Conservation (phyloP, 345 rosid genomes). For the Eutrema yunnanense region DNA sequence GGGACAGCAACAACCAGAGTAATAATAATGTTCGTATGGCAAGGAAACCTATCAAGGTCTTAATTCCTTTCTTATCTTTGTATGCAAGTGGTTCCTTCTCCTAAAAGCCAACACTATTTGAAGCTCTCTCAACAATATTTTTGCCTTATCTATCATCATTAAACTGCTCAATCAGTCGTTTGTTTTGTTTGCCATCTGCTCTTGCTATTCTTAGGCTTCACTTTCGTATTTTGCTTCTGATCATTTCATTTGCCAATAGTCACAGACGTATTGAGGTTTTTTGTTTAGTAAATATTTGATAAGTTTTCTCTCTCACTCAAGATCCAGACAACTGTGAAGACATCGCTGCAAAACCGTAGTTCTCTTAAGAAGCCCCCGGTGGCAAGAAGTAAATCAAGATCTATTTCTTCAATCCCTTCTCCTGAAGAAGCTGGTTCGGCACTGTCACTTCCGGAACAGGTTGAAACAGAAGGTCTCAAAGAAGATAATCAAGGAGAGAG, state of each 20-base stretch:
- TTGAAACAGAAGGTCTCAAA: slow-evolving; percentile 28
- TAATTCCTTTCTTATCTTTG: neutral
- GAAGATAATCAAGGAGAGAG: slow-evolving; percentile 33
- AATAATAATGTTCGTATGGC: slow-evolving; percentile 22
- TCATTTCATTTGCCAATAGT: neutral
- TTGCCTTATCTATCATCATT: neutral
- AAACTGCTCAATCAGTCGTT: neutral
- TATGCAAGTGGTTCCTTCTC: slow-evolving; percentile 4
- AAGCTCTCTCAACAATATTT: neutral
- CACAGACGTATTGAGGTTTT: neutral
- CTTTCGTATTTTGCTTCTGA: neutral
- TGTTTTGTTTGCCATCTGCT: neutral
- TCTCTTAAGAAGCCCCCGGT: slow-evolving; percentile 29
- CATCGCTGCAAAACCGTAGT: slow-evolving; percentile 20
- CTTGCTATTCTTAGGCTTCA: neutral
- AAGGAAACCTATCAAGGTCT: slow-evolving; percentile 48
- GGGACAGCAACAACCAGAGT: slow-evolving; percentile 38
- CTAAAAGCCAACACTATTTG: neutral
- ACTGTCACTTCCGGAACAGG: slow-evolving; percentile 26
- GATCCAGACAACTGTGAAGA: slow-evolving; percentile 26
- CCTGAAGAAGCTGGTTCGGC: slow-evolving; percentile 26
- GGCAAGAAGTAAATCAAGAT: slow-evolving; percentile 26
- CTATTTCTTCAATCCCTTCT: slow-evolving; percentile 31
- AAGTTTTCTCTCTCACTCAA: slow-evolving; percentile 6
- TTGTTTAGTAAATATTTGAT: slow-evolving; percentile 2